Conservation (phyloP, 345 rosid genomes). For the Brassica juncea region DNA sequence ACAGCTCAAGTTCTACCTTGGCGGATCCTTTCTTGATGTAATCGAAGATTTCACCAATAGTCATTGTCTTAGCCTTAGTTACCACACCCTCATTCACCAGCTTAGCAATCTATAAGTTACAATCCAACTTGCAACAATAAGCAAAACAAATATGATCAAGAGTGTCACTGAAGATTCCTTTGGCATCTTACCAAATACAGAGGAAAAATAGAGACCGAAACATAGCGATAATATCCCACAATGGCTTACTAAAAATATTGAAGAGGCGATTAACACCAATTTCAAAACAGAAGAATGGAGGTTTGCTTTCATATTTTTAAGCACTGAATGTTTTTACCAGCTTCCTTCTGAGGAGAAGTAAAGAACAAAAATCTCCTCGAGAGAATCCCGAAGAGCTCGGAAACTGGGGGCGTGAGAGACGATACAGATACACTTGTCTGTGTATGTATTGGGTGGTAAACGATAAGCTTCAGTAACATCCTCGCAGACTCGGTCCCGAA, state of each 20-base stretch:
- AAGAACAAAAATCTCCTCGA: slow-evolving; percentile 87
- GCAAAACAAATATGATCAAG: too few relatives aligned
- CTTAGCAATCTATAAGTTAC: neutral
- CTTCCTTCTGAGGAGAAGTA: slow-evolving; percentile 86
- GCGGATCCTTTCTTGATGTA: neutral
- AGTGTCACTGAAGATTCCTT: too few relatives aligned
- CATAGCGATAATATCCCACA: slow-evolving; percentile 77
- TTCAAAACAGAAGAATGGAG: slow-evolving; percentile 12
- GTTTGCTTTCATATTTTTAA: neutral
- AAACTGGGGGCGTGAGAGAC: slow-evolving; percentile 91
- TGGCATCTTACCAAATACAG: too few relatives aligned
- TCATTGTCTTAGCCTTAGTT: neutral
- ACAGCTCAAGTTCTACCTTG: neutral
- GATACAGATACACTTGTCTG: slow-evolving; percentile 92
- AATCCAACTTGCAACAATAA: neutral
- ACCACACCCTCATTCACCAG: neutral
- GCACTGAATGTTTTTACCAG: slow-evolving; percentile 49
- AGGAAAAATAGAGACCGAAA: too few relatives aligned
- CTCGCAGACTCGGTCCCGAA: slow-evolving; percentile 93
- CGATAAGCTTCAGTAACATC: slow-evolving; percentile 93
- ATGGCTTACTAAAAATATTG: slow-evolving; percentile 72
- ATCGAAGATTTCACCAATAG: too few relatives aligned
- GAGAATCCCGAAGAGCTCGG: slow-evolving; percentile 64
- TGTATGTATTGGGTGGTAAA: slow-evolving; percentile 74
- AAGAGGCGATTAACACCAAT: slow-evolving; percentile 40